Conservation (phyloP, 148 eudicot species). For the Beta vulgaris region DNA sequence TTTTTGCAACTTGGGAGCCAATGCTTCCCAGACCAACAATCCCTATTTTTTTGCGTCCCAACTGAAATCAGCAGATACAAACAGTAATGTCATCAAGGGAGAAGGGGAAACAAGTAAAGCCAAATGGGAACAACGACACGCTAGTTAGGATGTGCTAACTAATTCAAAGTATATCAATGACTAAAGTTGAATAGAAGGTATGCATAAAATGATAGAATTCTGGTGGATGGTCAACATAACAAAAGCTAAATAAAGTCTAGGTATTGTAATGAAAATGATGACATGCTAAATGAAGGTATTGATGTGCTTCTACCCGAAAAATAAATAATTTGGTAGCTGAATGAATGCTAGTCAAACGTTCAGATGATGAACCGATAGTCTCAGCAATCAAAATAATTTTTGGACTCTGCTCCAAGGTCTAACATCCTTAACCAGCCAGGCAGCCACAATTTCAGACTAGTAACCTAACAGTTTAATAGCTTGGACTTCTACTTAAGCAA, state of each 20-base stretch:
- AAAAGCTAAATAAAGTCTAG: neutral
- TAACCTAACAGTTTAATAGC: neutral
- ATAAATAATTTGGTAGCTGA: too few species aligned
- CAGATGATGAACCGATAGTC: neutral
- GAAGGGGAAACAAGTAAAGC: neutral
- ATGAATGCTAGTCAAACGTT: neutral
- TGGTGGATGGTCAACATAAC: neutral
- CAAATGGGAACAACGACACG: neutral
- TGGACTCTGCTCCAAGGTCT: neutral
- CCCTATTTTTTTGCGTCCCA: conserved; percentile 62
- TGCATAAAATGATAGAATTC: neutral
- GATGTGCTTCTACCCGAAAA: too few species aligned
- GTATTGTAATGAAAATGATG: neutral
- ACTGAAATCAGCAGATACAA: conserved; percentile 32
- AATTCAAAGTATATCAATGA: neutral
- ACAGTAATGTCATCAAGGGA: neutral
- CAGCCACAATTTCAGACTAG: neutral
- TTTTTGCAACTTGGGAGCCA: conserved; percentile 62
- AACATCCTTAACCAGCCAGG: neutral
- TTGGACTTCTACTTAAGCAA: neutral
- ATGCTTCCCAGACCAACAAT: conserved; percentile 81
- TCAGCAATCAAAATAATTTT: too few species aligned
- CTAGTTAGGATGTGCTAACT: neutral
- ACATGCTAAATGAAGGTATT: neutral
- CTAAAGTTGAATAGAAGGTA: neutral